Evolutionary conservation across 257 asterid species (phyloP).

Genomic region (Solanum rostratum): DNA sequence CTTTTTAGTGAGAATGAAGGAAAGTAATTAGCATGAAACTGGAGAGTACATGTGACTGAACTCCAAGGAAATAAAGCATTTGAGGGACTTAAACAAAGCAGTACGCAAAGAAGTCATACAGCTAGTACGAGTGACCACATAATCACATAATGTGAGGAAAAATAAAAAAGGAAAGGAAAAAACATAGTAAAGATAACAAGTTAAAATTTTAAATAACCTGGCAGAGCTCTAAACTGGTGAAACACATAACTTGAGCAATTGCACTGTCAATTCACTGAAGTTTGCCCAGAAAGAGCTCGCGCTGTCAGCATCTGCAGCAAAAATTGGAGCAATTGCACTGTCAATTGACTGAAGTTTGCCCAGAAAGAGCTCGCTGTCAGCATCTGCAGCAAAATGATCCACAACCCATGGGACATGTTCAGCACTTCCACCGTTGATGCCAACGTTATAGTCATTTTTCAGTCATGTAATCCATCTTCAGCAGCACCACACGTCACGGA

Average conservation of each 20-base stretch:
- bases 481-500: conserved; percentile 9
- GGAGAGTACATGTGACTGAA: not conserved
- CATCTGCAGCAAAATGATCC: not conserved
- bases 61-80: not conserved
- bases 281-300: not conserved
- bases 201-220: not conserved
- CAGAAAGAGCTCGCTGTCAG: not conserved
- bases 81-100: not conserved
- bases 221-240: not conserved
- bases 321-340: not conserved
- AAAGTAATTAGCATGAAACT: too few relatives aligned
- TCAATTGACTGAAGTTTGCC: not conserved
- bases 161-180: not conserved
- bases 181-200: not conserved
- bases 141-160: too few relatives aligned
- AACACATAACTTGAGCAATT: not conserved
- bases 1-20: too few relatives aligned
- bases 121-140: not conserved
- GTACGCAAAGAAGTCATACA: not conserved
- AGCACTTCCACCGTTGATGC: not conserved
- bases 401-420: not conserved
- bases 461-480: not conserved
- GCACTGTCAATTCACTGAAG: not conserved
- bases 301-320: too few relatives aligned
- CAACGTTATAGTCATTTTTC: not conserved